Percentiles rank a stretch among this genome's conserved stretches.
Conservation (phyloP, 2,329 filamentous ascomycete species). For the Colletotrichum gloeosporioides region DNA sequence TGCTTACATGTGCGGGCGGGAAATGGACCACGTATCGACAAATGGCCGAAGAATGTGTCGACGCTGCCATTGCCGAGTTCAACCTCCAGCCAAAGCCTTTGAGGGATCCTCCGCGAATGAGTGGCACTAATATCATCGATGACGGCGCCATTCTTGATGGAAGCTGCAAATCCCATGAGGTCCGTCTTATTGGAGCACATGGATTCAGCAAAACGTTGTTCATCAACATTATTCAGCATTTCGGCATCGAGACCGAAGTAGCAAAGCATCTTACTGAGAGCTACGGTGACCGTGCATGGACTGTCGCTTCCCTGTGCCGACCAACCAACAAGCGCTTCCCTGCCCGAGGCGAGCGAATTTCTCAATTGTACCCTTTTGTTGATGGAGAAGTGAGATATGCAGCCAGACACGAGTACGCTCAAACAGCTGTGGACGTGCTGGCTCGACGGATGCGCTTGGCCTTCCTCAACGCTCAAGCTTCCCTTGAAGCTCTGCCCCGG, state of each 20-base stretch:
- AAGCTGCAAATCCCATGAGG: conserved; percentile 81
- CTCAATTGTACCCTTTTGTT: conserved; percentile 84
- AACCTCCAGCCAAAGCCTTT: conserved; percentile 63
- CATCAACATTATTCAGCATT: conserved; percentile 94
- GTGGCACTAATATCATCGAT: conserved; percentile 71
- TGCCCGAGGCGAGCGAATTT: conserved; percentile 80
- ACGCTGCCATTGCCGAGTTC: conserved; percentile 77
- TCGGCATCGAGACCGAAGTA: conserved; percentile 88
- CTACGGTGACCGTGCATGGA: conserved; percentile 93
- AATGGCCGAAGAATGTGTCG: conserved; percentile 90
- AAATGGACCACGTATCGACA: conserved; percentile 95
- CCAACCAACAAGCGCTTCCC: conserved; percentile 83
- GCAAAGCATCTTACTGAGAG: conserved; percentile 86
- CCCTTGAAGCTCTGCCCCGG: conserved; percentile 81
- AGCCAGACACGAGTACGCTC: conserved; percentile 87
- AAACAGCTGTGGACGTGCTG: conserved; percentile 87
- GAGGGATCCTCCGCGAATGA: conserved; percentile 68
- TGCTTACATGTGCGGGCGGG: conserved; percentile 85
- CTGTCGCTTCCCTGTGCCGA: conserved; percentile 79
- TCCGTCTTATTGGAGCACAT: conserved; percentile 83
- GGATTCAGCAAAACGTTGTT: conserved; percentile 89
- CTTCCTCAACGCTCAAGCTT: conserved; percentile 91
- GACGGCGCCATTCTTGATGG: conserved; percentile 71
- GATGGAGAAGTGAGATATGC: conserved; percentile 93
- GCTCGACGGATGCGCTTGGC: conserved; percentile 84